phyloP scores from a whole-genome alignment of 2,329 filamentous ascomycete genomes.

The Fusarium sp. region DNA sequence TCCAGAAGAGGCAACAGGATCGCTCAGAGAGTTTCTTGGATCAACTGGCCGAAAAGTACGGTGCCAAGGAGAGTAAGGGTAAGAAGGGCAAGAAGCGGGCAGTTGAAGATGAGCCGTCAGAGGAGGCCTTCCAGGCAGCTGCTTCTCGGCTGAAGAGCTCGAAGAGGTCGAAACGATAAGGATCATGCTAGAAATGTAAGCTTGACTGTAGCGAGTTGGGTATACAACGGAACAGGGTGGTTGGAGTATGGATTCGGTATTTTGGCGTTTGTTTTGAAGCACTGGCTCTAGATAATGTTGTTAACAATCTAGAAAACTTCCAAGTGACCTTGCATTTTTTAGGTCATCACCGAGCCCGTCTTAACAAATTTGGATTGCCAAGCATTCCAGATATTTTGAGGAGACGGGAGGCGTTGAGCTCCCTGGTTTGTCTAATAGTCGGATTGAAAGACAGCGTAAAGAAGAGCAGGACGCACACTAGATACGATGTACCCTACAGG shows the following conservation, averaged over 20 bases:
- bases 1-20: slow-evolving; percentile 73
- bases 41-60: slow-evolving; percentile 80
- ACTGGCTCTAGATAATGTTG: neutral
- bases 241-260: slow-evolving; percentile 9
- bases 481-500: no score
- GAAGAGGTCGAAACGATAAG: slow-evolving; percentile 41
- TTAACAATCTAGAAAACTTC: neutral
- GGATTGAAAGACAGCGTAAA: no score
- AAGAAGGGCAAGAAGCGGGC: slow-evolving; percentile 63
- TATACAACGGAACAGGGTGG: neutral
- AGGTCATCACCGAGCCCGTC: neutral
- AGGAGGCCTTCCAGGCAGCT: slow-evolving; percentile 68
- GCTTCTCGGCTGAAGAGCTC: slow-evolving; percentile 56
- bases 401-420: neutral
- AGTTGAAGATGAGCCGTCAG: slow-evolving; percentile 70
- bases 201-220: slow-evolving; percentile 6
- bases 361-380: neutral
- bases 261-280: slow-evolving; percentile 3
- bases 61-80: slow-evolving; percentile 52
- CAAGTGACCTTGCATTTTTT: neutral
- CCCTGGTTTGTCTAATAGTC: neutral
- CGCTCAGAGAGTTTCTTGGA: slow-evolving; percentile 72
- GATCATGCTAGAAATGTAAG: no score
- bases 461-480: no score
- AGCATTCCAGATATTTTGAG: neutral